Conservation (phyloP, 805 yeast genomes). For the Nakazawaea siamensis region DNA sequence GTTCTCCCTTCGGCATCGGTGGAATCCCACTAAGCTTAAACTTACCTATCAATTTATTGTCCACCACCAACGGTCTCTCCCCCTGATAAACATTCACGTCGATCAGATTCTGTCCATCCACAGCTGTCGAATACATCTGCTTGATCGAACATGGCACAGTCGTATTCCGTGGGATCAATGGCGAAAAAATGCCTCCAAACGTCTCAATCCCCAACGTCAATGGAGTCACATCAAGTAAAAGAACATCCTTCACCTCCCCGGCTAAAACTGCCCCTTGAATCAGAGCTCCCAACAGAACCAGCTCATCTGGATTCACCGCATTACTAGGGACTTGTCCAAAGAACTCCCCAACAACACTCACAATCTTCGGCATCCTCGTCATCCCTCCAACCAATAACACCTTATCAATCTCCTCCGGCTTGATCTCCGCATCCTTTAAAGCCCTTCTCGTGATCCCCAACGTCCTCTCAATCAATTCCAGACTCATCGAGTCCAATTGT, state of each 20-base stretch:
- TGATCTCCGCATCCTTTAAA: constrained; percentile 68
- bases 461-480: constrained; percentile 61
- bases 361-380: constrained; percentile 88
- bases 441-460: constrained; percentile 76
- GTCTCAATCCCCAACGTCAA: constrained; percentile 92
- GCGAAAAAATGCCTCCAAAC: constrained; percentile 92
- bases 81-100: constrained; percentile 98
- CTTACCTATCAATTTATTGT: constrained; percentile 92
- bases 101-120: constrained; percentile 90
- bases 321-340: constrained; percentile 83
- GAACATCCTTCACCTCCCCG: constrained; percentile 90
- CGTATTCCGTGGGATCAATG: constrained; percentile 81
- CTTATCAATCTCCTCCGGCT: constrained; percentile 62
- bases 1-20: constrained; percentile 83
- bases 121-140: constrained; percentile 90
- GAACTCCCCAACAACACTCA: constrained; percentile 64
- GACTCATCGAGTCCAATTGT: constrained; percentile 39
- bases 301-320: constrained; percentile 93
- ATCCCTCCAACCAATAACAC: constrained; percentile 85
- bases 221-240: constrained; percentile 83
- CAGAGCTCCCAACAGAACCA: constrained; percentile 95
- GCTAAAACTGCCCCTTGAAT: constrained; percentile 95
- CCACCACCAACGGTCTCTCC: constrained; percentile 92
- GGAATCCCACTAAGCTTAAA: constrained; percentile 88
- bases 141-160: constrained; percentile 91